A percentile compares a stretch with the other conserved stretches of the same genome.
Evolutionary conservation across 345 rosid species (phyloP).

Genomic region (Pugionium dolabratum): DNA sequence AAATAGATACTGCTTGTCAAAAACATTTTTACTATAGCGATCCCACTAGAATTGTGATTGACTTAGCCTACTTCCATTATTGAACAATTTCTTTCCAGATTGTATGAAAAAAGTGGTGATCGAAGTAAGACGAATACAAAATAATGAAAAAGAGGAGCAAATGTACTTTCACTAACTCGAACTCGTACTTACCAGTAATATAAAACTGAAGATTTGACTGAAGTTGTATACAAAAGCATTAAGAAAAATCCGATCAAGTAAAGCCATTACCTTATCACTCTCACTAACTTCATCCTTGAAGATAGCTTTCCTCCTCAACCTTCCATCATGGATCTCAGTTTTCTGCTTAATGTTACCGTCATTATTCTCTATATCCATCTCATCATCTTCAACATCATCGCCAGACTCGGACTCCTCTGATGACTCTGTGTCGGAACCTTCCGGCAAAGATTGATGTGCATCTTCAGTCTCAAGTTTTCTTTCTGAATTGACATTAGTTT

Average conservation of each 20-base stretch:
- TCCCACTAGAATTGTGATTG: slow-evolving; percentile 10
- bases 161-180: slow-evolving; percentile 13
- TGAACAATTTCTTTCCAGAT: slow-evolving; percentile 4
- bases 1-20: slow-evolving; percentile 14
- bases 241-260: slow-evolving; percentile 24
- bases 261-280: slow-evolving; percentile 42
- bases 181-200: slow-evolving; percentile 15
- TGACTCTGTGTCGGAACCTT: slow-evolving; percentile 46
- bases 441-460: slow-evolving; percentile 31
- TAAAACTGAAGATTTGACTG: slow-evolving; percentile 5
- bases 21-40: neutral
- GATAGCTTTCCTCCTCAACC: slow-evolving; percentile 80
- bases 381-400: slow-evolving; percentile 43
- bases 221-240: slow-evolving; percentile 5
- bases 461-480: slow-evolving; percentile 40
- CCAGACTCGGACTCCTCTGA: slow-evolving; percentile 37
- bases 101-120: slow-evolving; percentile 8
- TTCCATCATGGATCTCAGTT: slow-evolving; percentile 65
- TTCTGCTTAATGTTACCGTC: slow-evolving; percentile 45
- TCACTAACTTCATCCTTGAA: slow-evolving; percentile 51
- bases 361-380: slow-evolving; percentile 38
- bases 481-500: slow-evolving; percentile 43
- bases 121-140: slow-evolving; percentile 9
- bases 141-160: slow-evolving; percentile 4
- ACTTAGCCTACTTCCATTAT: slow-evolving; percentile 7